These are phyloP conservation scores for Epichloe hybrida DNA, from an alignment of 2,329 filamentous ascomycete species.

Conservation along the genomic window DNA sequence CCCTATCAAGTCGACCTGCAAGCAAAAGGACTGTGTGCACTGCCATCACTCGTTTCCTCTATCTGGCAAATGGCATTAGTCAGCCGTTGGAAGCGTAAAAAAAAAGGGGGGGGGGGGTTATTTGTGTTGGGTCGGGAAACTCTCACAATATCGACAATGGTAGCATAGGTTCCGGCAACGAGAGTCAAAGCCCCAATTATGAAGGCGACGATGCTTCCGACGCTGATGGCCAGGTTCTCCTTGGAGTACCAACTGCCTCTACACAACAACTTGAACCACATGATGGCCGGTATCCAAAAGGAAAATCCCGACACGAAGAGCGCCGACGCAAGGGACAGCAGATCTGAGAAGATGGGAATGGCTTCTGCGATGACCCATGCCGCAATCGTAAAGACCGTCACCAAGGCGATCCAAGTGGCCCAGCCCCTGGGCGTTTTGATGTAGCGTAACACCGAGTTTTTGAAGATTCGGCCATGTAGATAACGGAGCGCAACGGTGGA, in stretches of 20 bases:
- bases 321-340: conserved; percentile 40
- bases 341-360: conserved; percentile 56
- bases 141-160: conserved; percentile 17
- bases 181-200: conserved; percentile 15
- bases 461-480: conserved; percentile 30
- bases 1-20: conserved; percentile 5
- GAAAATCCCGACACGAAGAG: conserved; percentile 31
- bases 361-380: conserved; percentile 59
- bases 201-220: conserved; percentile 14
- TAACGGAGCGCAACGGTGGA: conserved; percentile 33
- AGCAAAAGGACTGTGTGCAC: conserved; percentile 8
- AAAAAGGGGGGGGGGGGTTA: no score
- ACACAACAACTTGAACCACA: conserved; percentile 26
- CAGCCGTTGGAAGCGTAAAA: background rate
- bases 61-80: conserved; percentile 6
- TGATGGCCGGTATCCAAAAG: conserved; percentile 25
- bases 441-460: conserved; percentile 28
- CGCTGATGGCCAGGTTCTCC: conserved; percentile 14
- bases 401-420: conserved; percentile 44
- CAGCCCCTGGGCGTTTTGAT: conserved; percentile 36
- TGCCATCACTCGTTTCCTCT: conserved; percentile 8
- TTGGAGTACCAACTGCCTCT: conserved; percentile 14
- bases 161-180: conserved; percentile 16
- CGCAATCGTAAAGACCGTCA: conserved; percentile 41
- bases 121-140: background rate